Evolutionary conservation across 257 asterid species (phyloP), one percentile per base, ranked within the genome.

Genomic region (Solanum tarapatanum): DNA sequence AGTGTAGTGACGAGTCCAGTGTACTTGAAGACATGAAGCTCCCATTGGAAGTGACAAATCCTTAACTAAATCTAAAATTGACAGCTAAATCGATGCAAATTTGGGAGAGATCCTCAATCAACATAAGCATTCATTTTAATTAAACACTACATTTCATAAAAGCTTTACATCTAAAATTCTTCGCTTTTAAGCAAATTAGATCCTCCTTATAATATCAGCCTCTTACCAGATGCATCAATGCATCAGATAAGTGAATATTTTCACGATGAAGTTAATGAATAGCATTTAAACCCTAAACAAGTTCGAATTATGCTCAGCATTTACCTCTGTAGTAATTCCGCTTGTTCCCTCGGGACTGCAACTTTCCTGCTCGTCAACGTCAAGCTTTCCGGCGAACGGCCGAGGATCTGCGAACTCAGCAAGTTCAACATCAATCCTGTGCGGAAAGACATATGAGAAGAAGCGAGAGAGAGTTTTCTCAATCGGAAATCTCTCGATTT

Each of bases 371-470:
- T 37, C 48, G 7, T 72, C 55, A 74, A 88, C 74, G 60, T 73
- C 84, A 35, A 84, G 75, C 32, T 88, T 84, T 88, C 84, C 76
- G 19, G 37, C 84, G 82, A 30, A 28, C 23, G 89, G 74, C 32
- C 24, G 82, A 58, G 69, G 87, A 69, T 83, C 89, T 66, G 87
- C 87, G 51, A 72, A 88, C 85, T 87, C 87, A 7, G 86, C 26
- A 17, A 83, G 41, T 17, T 85, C 90, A 75, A 84, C 87, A 41
- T 85, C 91, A 77, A 93, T 84, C 74, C 75, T 77, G 87, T 93
- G 94, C 60, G 99, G 99, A 66, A 97, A 91, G 58, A 93, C 97
- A 76, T 95, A 96, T 39, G 93, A 90, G 43, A 94, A 88, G 92
- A 97, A 95, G 79, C 91, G 91, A 6, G 96, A 91, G 86, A 96